Base-by-base conservation (phyloP, 208 protist species). In the Crithidia sp. region DNA sequence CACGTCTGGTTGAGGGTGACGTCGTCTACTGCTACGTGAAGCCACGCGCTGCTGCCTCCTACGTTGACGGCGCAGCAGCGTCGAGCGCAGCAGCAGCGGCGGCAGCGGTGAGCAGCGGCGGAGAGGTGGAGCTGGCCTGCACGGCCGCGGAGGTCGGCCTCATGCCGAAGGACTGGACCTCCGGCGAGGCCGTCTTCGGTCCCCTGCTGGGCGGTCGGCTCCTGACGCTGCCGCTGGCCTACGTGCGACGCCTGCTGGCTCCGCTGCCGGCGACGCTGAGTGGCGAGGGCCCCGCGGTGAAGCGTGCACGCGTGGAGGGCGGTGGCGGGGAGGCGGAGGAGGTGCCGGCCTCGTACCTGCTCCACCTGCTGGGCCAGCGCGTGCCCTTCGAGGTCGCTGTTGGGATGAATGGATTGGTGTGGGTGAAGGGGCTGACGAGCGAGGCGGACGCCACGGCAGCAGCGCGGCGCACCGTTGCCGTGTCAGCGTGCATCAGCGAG, bases 371-470 rank as follows among this genome's bases (percentile, higher is more conserved):
- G 17, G 88, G 90, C 7, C 62, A 66, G 40, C 80, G 83, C 16
- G 87, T 90, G 5, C 83, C 90, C 43, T 97, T 92, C 65, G 90
- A 97, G 50, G 76, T 89, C 4, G 88, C 82, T 52, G 76, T 95
- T 17, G 92, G 92, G 9, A 58, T 89, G 49, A 97, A 97, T 59
- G 92, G 92, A 4, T 65, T 90, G 0, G 88, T 94, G 75, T 97
- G 90, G 88, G 89, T 97, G 55, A 78, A 82, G 16, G 92, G 86
- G n/a, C 77, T 82, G 47, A 17, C 71, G 7, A 89, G 82, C 53
- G 69, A 67, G 13, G 71, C 71, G 13, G 89, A 94, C 65, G 17
- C 74, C 14, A 76, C 76, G 0, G 88, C 85, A 2, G 87, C 49
- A 13, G 77, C 67, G 17, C 85, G 85, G 40, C 86, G 89, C 39